Evolutionary conservation across 148 eudicot species (phyloP), one percentile per base, ranked within the genome.

Genomic region (Selenicereus undatus): DNA sequence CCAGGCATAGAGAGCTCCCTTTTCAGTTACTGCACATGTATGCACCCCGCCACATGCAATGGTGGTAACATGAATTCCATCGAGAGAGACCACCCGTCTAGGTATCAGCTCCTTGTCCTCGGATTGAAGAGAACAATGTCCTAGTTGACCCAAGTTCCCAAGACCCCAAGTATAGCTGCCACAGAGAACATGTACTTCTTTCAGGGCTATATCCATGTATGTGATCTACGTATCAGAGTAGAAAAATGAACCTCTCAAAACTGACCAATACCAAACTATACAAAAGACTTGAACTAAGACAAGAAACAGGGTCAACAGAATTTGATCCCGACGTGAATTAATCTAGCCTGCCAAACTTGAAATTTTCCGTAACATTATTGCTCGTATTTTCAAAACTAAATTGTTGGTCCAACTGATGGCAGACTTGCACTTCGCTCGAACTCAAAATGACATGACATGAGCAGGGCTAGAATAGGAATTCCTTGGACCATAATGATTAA

Each of bases 1-100:
- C 99, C 99, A 97, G 76, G 94, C 93, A 82, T 97, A 97, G 73
- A 97, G 92, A 81, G 98, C 97, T n/a, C 99, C 98, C 83, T 94
- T 92, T 62, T 80, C 84, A 64, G 94, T 91, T 80, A 93, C 87
- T 24, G 98, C 94, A 87, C 99, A 97, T 21, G 96, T 94, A 86
- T 97, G 99, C 60, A 97, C 92, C 73, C 99, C 99, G 35, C 98
- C 99, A 71, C 98, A 97, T 50, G 99, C 89, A 68, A 97, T 79
- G 74, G 78, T 88, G 76, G 90, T 92, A 21, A 90, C 84, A 26
- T 78, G n/a, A 73, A 89, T 89, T 42, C 95, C 94, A 50, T 94
- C 93, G 65, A 97, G 92, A 51, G 92, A 90, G 80, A 92, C 98
- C 64, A 97, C 94, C 81, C 96, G 88, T 86, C 99, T 89, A 5